A percentile compares a stretch with the other conserved stretches of the same genome.
phyloP scores from a whole-genome alignment of 257 asterid genomes.

The Nicotiana undulata region DNA sequence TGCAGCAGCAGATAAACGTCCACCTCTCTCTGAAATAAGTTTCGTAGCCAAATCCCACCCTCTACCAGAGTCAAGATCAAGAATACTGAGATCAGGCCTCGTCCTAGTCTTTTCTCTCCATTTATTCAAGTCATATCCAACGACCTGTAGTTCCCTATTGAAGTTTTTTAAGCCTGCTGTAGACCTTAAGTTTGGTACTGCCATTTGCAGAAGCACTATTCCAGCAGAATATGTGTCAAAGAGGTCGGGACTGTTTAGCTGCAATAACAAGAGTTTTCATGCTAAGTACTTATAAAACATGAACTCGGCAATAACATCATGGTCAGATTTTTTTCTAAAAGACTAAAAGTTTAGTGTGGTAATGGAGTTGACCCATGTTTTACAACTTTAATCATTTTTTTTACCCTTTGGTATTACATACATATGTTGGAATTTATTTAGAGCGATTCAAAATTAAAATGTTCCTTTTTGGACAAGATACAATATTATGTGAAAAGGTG shows the following conservation, averaged over 20 bases:
- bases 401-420: neutral
- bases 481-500: too few species aligned
- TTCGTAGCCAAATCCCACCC: constrained; percentile 97
- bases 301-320: neutral
- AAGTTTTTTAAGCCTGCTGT: constrained; percentile 72
- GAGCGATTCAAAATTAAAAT: too few species aligned
- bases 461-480: too few species aligned
- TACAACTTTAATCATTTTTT: neutral
- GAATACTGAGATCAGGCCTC: constrained; percentile 71
- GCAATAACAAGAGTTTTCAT: constrained; percentile 23
- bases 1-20: constrained; percentile 80
- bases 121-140: constrained; percentile 68
- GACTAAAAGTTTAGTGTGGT: neutral
- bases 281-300: neutral
- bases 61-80: constrained; percentile 90
- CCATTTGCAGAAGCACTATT: constrained; percentile 86
- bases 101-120: constrained; percentile 78
- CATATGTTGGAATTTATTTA: neutral
- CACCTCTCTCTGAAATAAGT: constrained; percentile 73
- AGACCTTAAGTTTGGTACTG: constrained; percentile 70
- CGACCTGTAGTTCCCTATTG: constrained; percentile 56
- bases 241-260: constrained; percentile 90
- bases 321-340: neutral
- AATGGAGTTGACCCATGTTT: neutral
- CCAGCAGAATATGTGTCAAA: constrained; percentile 97